Evolutionary conservation across 129 eudicot species (phyloP), one percentile per base, ranked within the genome.

Genomic region (Apium graveolens): DNA sequence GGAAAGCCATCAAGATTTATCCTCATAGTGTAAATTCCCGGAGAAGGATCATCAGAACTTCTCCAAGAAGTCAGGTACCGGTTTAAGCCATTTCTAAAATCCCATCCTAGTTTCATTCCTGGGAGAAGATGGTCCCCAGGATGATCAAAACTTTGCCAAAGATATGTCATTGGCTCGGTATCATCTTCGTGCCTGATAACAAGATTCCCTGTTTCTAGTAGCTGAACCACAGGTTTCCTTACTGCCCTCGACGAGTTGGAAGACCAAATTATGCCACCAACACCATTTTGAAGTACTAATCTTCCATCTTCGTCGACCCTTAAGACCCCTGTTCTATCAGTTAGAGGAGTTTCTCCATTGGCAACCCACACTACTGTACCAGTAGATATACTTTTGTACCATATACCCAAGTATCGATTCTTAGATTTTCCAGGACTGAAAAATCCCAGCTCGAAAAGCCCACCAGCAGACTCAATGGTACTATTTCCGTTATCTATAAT

Each of bases 1-100:
- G 88, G 84, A 79, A 41, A 77, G 62, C 83, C 75, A 26, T 44
- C 60, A 35, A 74, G 71, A 51, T 85, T 76, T 9, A 71, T 3
- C 16, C 48, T 18, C 11, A 45, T 3, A 3, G 49, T 34, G 20
- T 48, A 79, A 41, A 34, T 3, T 2, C 88, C 85, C 10, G 42
- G 34, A 20, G 82, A 78, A 74, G 89, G 87, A 49, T 86, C 85
- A 29, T 76, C 29, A 2, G 32, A 35, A 76, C 83, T 81, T 55
- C 78, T 86, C 87, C 87, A 86, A 0, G 87, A 80, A 17, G 42
- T 78, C 16, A 63, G 4, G 34, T 49, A 63, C 11, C 26, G 57
- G 1, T 12, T 24, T 65, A 65, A 31, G 13, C 51, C 34, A 24
- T 24, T 41, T 24, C 29, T 11, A 1, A 41, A 41, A 24, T 72